These are phyloP conservation scores for Laetiporus sulphureus DNA, from an alignment of 1,284 basidiomycete genomes.

Conservation along the genomic window DNA sequence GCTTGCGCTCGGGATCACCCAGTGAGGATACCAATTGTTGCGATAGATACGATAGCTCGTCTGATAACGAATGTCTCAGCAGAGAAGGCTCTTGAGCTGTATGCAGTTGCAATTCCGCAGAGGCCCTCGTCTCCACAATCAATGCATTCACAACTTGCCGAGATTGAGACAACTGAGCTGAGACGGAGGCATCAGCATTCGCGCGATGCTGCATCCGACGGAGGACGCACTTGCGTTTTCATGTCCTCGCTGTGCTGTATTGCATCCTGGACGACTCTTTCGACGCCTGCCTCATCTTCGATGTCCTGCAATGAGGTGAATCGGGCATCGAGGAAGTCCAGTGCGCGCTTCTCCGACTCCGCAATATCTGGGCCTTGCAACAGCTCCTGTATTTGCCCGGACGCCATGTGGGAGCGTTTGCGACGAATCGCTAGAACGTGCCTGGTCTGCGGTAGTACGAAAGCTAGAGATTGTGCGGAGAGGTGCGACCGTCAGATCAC, in stretches of 20 bases:
- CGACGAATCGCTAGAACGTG: no score
- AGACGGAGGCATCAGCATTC: conserved; percentile 16
- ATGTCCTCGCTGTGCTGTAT: conserved; percentile 16
- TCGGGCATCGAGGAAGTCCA: conserved; percentile 36
- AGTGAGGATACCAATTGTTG: conserved; percentile 57
- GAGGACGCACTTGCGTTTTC: conserved; percentile 18
- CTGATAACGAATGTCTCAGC: conserved; percentile 68
- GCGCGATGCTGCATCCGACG: background rate
- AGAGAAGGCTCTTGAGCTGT: conserved; percentile 69
- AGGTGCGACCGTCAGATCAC: no score
- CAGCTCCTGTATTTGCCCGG: conserved; percentile 40
- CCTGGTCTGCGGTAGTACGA: no score
- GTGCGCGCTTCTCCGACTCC: conserved; percentile 34
- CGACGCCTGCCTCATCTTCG: conserved; percentile 24
- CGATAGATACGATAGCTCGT: conserved; percentile 68
- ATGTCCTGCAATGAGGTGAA: conserved; percentile 38
- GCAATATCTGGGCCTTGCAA: conserved; percentile 37
- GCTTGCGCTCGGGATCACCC: conserved; percentile 35
- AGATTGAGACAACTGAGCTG: conserved; percentile 57
- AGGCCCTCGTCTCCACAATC: conserved; percentile 36
- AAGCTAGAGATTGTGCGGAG: no score
- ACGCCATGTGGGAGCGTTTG: no score
- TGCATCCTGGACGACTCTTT: conserved; percentile 27
- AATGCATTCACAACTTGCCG: conserved; percentile 36
- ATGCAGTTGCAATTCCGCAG: conserved; percentile 40